Percentiles rank a stretch among this genome's conserved stretches.
Conservation (phyloP, 768 basidiomycete species). For the Lentinula sp. region DNA sequence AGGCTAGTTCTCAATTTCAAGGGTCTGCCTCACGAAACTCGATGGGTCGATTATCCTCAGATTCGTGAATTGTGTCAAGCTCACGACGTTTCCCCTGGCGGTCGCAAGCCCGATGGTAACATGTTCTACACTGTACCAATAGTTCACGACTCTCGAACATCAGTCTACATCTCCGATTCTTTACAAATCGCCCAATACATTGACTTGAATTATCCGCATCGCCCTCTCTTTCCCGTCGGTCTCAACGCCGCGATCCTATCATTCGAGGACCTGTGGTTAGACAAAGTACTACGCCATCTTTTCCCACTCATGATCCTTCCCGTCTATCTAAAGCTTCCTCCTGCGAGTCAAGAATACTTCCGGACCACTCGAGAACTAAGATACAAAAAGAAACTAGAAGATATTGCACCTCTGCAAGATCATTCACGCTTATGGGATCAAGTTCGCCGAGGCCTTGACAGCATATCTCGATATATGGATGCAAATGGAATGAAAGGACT, state of each 20-base stretch:
- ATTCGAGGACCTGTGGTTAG: not conserved
- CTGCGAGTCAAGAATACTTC: not conserved
- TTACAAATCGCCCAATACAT: constrained; percentile 40
- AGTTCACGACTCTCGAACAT: constrained; percentile 31
- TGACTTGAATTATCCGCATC: constrained; percentile 32
- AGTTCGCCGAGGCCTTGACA: not conserved
- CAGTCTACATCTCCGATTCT: constrained; percentile 29
- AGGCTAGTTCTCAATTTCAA: constrained; percentile 25
- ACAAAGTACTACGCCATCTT: not conserved
- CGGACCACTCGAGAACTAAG: not conserved
- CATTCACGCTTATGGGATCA: not conserved
- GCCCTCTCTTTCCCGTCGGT: not conserved
- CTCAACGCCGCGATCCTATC: not conserved
- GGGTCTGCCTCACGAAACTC: constrained; percentile 30
- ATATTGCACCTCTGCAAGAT: not conserved
- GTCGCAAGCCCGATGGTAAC: constrained; percentile 20
- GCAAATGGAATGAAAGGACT: not conserved
- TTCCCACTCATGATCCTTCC: not conserved
- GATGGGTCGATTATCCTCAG: constrained; percentile 38
- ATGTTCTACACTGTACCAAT: constrained; percentile 34
- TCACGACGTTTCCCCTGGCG: constrained; percentile 24
- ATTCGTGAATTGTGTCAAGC: constrained; percentile 25
- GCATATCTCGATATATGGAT: not conserved
- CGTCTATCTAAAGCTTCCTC: not conserved
- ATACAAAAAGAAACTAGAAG: not conserved